Evolutionary conservation across 345 rosid species (phyloP).

Genomic region (Capsella bursapastoris): DNA sequence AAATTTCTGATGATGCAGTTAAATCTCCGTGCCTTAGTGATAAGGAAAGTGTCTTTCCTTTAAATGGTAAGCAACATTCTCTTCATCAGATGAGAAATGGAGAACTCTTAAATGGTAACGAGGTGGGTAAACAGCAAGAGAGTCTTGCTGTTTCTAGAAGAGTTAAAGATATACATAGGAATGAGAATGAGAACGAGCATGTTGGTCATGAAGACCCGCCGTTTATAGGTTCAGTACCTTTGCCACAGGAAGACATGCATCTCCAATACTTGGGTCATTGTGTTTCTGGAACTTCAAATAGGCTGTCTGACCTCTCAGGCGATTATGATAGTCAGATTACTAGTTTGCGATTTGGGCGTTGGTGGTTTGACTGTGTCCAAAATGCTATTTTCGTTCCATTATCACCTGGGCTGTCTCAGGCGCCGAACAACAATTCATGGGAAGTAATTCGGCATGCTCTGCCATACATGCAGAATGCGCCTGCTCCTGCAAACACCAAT

Average conservation of each 20-base stretch:
- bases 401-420: slow-evolving; percentile 52
- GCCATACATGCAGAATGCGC: slow-evolving; percentile 49
- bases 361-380: slow-evolving; percentile 52
- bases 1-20: slow-evolving; percentile 43
- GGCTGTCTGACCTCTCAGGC: slow-evolving; percentile 67
- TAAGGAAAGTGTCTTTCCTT: slow-evolving; percentile 39
- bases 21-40: slow-evolving; percentile 43
- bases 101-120: slow-evolving; percentile 50
- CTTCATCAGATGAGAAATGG: slow-evolving; percentile 54
- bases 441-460: slow-evolving; percentile 56
- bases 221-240: slow-evolving; percentile 47
- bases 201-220: slow-evolving; percentile 47
- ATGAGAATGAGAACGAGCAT: slow-evolving; percentile 44
- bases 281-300: slow-evolving; percentile 45
- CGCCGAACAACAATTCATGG: slow-evolving; percentile 63
- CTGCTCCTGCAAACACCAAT: slow-evolving; percentile 53
- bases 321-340: slow-evolving; percentile 55
- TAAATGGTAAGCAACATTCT: slow-evolving; percentile 46
- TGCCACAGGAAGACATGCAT: slow-evolving; percentile 55
- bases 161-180: slow-evolving; percentile 26
- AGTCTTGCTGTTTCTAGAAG: slow-evolving; percentile 37
- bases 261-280: slow-evolving; percentile 45
- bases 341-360: slow-evolving; percentile 54
- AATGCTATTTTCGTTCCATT: slow-evolving; percentile 53
- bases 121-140: slow-evolving; percentile 44